Percentiles rank a stretch among this genome's conserved stretches.
These are phyloP conservation scores for Fusarium veterinarium DNA, from an alignment of 2,329 filamentous ascomycete genomes.

Conservation along the genomic window DNA sequence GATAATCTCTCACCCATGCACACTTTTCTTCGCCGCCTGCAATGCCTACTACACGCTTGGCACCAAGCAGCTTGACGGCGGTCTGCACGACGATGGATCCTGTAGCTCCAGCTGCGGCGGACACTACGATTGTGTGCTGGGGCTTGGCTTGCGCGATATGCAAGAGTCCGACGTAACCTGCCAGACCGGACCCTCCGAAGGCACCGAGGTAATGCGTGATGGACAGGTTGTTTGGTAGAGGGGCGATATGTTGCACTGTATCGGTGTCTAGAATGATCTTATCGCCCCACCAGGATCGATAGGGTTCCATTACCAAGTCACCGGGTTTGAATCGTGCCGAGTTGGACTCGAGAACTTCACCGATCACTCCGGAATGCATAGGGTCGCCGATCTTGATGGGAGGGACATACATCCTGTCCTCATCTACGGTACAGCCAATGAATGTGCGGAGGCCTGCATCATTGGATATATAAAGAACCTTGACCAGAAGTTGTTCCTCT, in stretches of 20 bases:
- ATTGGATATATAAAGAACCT: slow-evolving; percentile 11
- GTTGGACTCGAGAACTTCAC: slow-evolving; percentile 9
- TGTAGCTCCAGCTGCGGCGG: slow-evolving; percentile 6
- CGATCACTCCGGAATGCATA: slow-evolving; percentile 8
- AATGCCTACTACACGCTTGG: slow-evolving; percentile 34
- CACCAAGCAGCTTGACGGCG: slow-evolving; percentile 29
- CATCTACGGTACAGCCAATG: background rate
- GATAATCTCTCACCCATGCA: slow-evolving; percentile 26
- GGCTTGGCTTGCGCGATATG: slow-evolving; percentile 1
- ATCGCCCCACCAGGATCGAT: slow-evolving; percentile 7
- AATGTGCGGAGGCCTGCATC: slow-evolving; percentile 8
- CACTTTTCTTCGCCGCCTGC: slow-evolving; percentile 36
- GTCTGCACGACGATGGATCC: slow-evolving; percentile 17
- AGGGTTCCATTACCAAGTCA: slow-evolving; percentile 8
- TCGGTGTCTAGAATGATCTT: background rate
- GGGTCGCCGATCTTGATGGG: background rate
- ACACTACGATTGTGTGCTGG: slow-evolving; percentile 2
- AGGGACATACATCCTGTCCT: slow-evolving; percentile 13
- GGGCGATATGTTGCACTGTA: background rate
- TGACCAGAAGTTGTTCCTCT: slow-evolving; percentile 9
- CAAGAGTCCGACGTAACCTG: slow-evolving; percentile 1
- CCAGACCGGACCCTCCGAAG: slow-evolving; percentile 7
- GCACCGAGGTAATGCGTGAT: slow-evolving; percentile 17
- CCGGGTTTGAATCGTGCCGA: background rate
- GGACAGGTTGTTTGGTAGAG: background rate